phyloP scores from a whole-genome alignment of 2,329 filamentous ascomycete genomes.

The Grosmannia huntii region DNA sequence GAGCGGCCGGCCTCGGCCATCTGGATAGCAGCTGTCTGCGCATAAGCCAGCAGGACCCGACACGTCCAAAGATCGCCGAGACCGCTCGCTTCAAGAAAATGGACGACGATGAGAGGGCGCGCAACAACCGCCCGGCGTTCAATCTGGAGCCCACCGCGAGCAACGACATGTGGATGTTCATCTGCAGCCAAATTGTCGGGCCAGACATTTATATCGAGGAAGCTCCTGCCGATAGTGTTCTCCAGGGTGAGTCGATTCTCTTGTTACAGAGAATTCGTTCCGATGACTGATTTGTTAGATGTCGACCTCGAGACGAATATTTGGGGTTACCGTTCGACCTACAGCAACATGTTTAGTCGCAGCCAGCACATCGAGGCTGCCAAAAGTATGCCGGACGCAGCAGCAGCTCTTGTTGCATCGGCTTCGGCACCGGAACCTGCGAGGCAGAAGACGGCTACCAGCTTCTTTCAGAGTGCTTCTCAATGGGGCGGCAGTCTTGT shows the following conservation, averaged over 20 bases:
- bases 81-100: neutral
- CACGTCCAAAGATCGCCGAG: too few relatives aligned
- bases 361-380: neutral
- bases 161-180: conserved; percentile 1
- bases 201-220: neutral
- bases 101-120: neutral
- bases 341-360: neutral
- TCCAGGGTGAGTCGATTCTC: neutral
- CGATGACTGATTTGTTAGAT: too few relatives aligned
- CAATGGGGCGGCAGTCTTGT: neutral
- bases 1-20: neutral
- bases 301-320: neutral
- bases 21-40: neutral
- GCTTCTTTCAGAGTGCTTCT: neutral
- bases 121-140: conserved; percentile 1
- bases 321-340: conserved; percentile 1
- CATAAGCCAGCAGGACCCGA: neutral
- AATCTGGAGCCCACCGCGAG: conserved; percentile 1
- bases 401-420: neutral
- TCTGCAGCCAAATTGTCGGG: conserved; percentile 1
- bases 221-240: neutral
- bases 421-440: neutral
- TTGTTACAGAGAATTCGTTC: too few relatives aligned
- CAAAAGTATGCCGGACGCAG: neutral
- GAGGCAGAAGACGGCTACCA: neutral